These are phyloP conservation scores for Gyrodon lividus DNA, from an alignment of 768 basidiomycete genomes.

Conservation along the genomic window DNA sequence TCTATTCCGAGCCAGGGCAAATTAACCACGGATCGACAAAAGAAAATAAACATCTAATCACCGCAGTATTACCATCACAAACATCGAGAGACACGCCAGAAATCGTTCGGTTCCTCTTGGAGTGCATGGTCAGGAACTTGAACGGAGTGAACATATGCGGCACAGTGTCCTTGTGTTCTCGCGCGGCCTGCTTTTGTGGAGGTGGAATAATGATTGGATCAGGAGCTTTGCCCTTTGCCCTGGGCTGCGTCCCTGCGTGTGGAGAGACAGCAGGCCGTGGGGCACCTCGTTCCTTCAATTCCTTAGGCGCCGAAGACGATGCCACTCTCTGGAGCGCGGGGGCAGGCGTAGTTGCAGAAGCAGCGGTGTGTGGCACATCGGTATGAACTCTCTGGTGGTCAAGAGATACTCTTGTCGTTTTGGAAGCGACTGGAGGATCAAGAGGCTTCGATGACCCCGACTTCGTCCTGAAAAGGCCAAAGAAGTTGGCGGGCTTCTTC, in stretches of 20 bases:
- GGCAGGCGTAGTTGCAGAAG: constrained; percentile 4
- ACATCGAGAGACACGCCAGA: constrained; percentile 78
- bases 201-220: constrained; percentile 31
- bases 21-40: background rate
- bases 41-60: constrained; percentile 35
- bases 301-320: constrained; percentile 17
- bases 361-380: constrained; percentile 3
- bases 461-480: constrained; percentile 32
- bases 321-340: constrained; percentile 15
- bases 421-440: constrained; percentile 24
- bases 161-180: constrained; percentile 40
- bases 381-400: constrained; percentile 20
- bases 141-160: constrained; percentile 61
- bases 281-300: constrained; percentile 6
- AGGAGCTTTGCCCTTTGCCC: constrained; percentile 15
- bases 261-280: constrained; percentile 3
- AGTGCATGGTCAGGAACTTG: constrained; percentile 49
- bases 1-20: constrained; percentile 33
- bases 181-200: constrained; percentile 27
- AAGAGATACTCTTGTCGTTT: constrained; percentile 16
- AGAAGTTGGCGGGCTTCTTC: constrained; percentile 30
- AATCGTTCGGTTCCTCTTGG: constrained; percentile 61
- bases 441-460: constrained; percentile 30
- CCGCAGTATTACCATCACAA: constrained; percentile 70
- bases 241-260: constrained; percentile 16